Percentiles rank a stretch among this genome's conserved stretches.
These are phyloP conservation scores for Nemania diffusa DNA, from an alignment of 2,329 filamentous ascomycete species.

Conservation along the genomic window DNA sequence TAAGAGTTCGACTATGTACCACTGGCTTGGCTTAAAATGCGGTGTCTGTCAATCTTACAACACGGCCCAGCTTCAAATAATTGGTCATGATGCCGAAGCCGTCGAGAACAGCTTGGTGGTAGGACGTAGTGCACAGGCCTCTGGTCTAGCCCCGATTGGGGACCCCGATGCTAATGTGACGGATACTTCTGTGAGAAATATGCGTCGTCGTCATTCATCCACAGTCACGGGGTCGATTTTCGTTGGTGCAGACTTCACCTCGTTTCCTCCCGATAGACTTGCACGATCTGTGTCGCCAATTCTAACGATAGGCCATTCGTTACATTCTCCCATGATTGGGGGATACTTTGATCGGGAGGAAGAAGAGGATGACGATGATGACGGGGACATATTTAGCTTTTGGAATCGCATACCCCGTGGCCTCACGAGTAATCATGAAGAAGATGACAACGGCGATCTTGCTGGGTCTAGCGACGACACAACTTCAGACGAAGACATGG, in stretches of 20 bases:
- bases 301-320: constrained; percentile 39
- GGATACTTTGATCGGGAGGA: constrained; percentile 46
- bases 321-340: constrained; percentile 37
- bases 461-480: constrained; percentile 46
- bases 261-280: constrained; percentile 53
- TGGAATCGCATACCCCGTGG: constrained; percentile 62
- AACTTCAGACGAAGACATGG: constrained; percentile 55
- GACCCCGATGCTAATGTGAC: constrained; percentile 27
- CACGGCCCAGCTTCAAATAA: constrained; percentile 71
- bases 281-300: constrained; percentile 59
- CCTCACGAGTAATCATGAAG: constrained; percentile 50
- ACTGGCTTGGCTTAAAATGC: constrained; percentile 95
- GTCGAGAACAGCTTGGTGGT: constrained; percentile 36
- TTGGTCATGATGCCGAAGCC: constrained; percentile 54
- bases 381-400: constrained; percentile 67
- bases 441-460: constrained; percentile 50
- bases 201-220: constrained; percentile 50
- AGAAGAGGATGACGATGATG: constrained; percentile 65
- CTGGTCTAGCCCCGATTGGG: constrained; percentile 33
- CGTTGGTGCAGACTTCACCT: constrained; percentile 31
- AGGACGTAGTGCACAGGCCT: constrained; percentile 36
- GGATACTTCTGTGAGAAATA: constrained; percentile 42
- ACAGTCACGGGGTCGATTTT: constrained; percentile 40
- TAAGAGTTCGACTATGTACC: constrained; percentile 86
- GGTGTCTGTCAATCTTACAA: constrained; percentile 77